These are phyloP conservation scores for Ilyonectria robusta DNA, from an alignment of 2,329 filamentous ascomycete genomes.

Conservation along the genomic window DNA sequence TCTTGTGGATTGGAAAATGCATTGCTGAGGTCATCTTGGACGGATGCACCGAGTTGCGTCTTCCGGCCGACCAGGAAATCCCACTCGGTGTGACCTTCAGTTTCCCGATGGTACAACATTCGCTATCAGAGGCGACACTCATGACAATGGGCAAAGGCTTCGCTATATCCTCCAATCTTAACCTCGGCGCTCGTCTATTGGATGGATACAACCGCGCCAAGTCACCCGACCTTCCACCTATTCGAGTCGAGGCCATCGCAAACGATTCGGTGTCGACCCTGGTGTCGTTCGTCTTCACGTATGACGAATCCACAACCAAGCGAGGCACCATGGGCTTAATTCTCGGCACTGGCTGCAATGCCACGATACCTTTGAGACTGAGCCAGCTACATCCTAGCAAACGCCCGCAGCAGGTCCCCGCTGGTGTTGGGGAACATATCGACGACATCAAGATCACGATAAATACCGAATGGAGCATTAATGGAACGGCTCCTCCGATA, in stretches of 20 bases:
- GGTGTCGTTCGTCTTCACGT: slow-evolving; percentile 81
- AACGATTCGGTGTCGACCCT: slow-evolving; percentile 88
- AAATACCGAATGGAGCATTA: slow-evolving; percentile 89
- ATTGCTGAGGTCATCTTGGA: slow-evolving; percentile 80
- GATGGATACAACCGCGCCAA: slow-evolving; percentile 71
- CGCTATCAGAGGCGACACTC: slow-evolving; percentile 73
- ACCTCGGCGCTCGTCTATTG: slow-evolving; percentile 72
- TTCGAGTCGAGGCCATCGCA: slow-evolving; percentile 82
- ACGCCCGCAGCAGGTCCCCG: slow-evolving; percentile 63
- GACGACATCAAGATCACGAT: slow-evolving; percentile 78
- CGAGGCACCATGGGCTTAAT: slow-evolving; percentile 85
- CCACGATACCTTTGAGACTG: slow-evolving; percentile 80
- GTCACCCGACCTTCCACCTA: slow-evolving; percentile 67
- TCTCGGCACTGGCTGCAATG: slow-evolving; percentile 85
- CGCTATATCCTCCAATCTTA: slow-evolving; percentile 70
- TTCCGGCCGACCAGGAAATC: slow-evolving; percentile 63
- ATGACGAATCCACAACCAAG: slow-evolving; percentile 71
- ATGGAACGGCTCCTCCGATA: slow-evolving; percentile 79
- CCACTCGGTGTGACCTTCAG: slow-evolving; percentile 79
- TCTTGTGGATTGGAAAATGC: slow-evolving; percentile 85
- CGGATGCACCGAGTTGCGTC: slow-evolving; percentile 61
- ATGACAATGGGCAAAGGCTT: slow-evolving; percentile 82
- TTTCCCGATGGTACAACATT: slow-evolving; percentile 77
- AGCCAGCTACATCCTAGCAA: slow-evolving; percentile 75
- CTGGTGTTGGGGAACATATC: slow-evolving; percentile 61